phyloP scores from a whole-genome alignment of 345 rosid genomes.

The Salix brachista region DNA sequence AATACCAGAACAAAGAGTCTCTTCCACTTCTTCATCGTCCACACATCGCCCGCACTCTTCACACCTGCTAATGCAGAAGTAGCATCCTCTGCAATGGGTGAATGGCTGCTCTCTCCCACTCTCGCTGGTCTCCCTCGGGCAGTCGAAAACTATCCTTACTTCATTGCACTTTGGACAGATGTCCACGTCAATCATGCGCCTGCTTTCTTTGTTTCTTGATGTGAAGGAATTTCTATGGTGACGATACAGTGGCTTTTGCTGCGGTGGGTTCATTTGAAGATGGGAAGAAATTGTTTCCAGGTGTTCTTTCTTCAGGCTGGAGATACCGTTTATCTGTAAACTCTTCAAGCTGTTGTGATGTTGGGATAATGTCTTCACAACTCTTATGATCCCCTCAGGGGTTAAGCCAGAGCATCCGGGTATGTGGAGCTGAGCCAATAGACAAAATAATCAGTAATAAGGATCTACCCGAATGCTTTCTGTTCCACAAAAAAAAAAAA shows the following conservation, averaged over 20 bases:
- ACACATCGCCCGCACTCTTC: constrained; percentile 60
- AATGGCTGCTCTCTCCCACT: constrained; percentile 9
- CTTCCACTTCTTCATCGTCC: constrained; percentile 39
- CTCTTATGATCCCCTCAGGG: constrained; percentile 64
- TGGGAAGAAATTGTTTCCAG: constrained; percentile 29
- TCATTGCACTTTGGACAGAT: constrained; percentile 60
- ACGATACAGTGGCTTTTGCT: constrained; percentile 22
- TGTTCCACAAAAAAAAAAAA: neutral
- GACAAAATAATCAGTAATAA: neutral
- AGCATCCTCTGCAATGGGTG: constrained; percentile 52
- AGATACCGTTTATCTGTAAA: constrained; percentile 50
- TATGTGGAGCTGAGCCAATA: constrained; percentile 42
- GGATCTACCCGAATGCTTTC: neutral
- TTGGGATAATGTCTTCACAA: constrained; percentile 43
- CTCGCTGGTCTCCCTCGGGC: constrained; percentile 48
- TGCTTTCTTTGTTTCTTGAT: neutral
- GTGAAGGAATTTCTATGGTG: constrained; percentile 6
- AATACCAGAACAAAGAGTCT: constrained; percentile 45
- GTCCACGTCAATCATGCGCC: constrained; percentile 43
- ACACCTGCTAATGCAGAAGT: constrained; percentile 58
- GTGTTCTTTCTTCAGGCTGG: constrained; percentile 48
- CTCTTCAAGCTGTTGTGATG: constrained; percentile 27
- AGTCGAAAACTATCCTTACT: constrained; percentile 52
- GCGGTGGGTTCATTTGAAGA: constrained; percentile 24
- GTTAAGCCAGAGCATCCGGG: constrained; percentile 62